These are phyloP conservation scores for Alternaria sp. DNA, from an alignment of 2,329 filamentous ascomycete genomes.

Conservation along the genomic window DNA sequence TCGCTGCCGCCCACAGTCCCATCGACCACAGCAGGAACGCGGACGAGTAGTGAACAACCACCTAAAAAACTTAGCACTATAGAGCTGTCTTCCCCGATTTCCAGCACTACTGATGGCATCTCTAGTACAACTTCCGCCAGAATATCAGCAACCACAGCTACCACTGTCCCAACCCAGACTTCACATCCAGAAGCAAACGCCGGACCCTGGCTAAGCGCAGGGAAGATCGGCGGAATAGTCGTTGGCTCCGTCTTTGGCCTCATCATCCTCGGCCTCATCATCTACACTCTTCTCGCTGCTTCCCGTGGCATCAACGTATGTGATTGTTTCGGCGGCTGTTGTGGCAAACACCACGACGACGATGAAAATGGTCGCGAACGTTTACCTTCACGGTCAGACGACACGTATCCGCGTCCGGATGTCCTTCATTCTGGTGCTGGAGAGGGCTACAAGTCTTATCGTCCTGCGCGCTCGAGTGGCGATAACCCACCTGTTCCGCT, in stretches of 20 bases:
- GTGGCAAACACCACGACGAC: not conserved
- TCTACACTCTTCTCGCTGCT: slow-evolving; percentile 3
- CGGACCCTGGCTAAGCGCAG: slow-evolving; percentile 1
- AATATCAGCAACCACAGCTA: not conserved
- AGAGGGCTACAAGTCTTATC: not conserved
- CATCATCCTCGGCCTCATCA: slow-evolving; percentile 5
- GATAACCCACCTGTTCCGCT: not conserved
- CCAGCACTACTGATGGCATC: not conserved
- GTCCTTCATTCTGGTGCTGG: not conserved
- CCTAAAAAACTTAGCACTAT: not conserved
- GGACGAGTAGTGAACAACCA: not conserved
- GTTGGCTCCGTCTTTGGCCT: slow-evolving; percentile 8
- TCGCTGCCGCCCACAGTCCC: not conserved
- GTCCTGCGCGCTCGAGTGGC: not conserved
- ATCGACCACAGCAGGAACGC: not conserved
- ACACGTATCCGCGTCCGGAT: not conserved
- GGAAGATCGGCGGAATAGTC: slow-evolving; percentile 1
- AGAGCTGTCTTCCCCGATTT: not conserved
- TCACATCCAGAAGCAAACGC: not conserved
- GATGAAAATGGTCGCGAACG: not conserved
- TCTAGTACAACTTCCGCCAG: not conserved
- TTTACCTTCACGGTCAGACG: slow-evolving; percentile 4
- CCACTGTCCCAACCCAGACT: not conserved
- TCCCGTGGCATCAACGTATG: slow-evolving; percentile 16
- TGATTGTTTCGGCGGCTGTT: slow-evolving; percentile 9